phyloP scores from a whole-genome alignment of 2,329 filamentous ascomycete genomes.

The Hirsutella thompsonii region DNA sequence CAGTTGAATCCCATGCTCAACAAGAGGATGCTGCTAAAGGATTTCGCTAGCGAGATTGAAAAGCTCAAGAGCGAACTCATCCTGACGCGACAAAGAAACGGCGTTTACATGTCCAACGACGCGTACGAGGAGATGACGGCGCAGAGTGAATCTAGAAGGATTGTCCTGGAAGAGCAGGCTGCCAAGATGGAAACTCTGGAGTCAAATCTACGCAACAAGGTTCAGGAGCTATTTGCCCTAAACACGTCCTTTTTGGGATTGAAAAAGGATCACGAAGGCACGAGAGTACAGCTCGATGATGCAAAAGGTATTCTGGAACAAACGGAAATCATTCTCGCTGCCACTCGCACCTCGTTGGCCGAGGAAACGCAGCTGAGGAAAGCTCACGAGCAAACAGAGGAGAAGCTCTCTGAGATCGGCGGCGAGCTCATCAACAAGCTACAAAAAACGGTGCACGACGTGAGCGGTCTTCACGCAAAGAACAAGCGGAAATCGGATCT shows the following conservation, averaged over 20 bases:
- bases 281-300: slow-evolving; percentile 57
- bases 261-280: slow-evolving; percentile 81
- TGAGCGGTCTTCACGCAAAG: slow-evolving; percentile 74
- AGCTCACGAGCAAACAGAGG: slow-evolving; percentile 78
- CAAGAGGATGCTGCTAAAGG: slow-evolving; percentile 81
- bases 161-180: slow-evolving; percentile 82
- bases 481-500: slow-evolving; percentile 75
- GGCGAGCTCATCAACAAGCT: slow-evolving; percentile 67
- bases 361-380: slow-evolving; percentile 71
- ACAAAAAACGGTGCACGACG: slow-evolving; percentile 63
- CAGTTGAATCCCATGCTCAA: slow-evolving; percentile 86
- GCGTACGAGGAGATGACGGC: slow-evolving; percentile 83
- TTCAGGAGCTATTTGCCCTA: slow-evolving; percentile 79
- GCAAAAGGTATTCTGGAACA: slow-evolving; percentile 75
- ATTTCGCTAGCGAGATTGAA: slow-evolving; percentile 88
- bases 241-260: slow-evolving; percentile 78
- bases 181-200: slow-evolving; percentile 91
- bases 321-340: slow-evolving; percentile 70
- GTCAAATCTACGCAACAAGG: slow-evolving; percentile 78
- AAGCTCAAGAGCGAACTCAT: slow-evolving; percentile 90
- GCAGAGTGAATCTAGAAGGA: slow-evolving; percentile 82
- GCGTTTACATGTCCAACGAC: slow-evolving; percentile 84
- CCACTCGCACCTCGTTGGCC: slow-evolving; percentile 61
- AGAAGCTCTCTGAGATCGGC: slow-evolving; percentile 60
- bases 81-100: slow-evolving; percentile 82